phyloP scores from a whole-genome alignment of 805 yeast genomes.

The Osmozyma mogii region DNA sequence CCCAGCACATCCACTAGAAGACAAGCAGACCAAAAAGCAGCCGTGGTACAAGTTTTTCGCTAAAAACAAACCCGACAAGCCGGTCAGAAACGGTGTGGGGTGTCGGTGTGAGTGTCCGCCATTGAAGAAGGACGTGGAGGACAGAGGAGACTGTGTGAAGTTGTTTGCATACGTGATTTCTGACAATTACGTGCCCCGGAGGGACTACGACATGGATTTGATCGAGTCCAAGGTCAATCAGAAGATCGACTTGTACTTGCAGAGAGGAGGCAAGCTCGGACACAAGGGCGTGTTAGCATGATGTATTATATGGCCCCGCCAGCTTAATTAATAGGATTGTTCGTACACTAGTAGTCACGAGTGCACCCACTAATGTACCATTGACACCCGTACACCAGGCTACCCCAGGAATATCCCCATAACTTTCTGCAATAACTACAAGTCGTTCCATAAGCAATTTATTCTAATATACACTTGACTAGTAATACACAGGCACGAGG shows the following conservation, averaged over 20 bases:
- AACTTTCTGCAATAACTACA: background rate
- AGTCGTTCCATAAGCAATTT: constrained; percentile 10
- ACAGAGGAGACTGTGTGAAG: constrained; percentile 41
- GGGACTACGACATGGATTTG: constrained; percentile 17
- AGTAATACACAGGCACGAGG: constrained; percentile 16
- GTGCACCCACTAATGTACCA: background rate
- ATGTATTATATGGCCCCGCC: background rate
- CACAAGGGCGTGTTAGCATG: background rate
- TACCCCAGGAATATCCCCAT: background rate
- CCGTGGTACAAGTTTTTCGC: constrained; percentile 15
- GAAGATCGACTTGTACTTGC: constrained; percentile 14
- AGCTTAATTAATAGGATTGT: background rate
- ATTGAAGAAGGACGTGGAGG: constrained; percentile 45
- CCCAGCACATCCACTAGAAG: constrained; percentile 39
- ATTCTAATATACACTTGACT: constrained; percentile 18
- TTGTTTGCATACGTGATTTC: constrained; percentile 40
- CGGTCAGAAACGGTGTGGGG: constrained; percentile 50
- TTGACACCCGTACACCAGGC: background rate
- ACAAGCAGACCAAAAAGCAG: constrained; percentile 26
- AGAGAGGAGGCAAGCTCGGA: constrained; percentile 17
- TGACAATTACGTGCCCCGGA: constrained; percentile 16
- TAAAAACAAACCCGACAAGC: constrained; percentile 17
- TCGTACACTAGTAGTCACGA: too few species aligned
- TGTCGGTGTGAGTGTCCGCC: constrained; percentile 80
- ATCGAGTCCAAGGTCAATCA: constrained; percentile 17